Conservation (phyloP, 1,139 yeast species). For the Zhuliangozyma blackwelliae region DNA sequence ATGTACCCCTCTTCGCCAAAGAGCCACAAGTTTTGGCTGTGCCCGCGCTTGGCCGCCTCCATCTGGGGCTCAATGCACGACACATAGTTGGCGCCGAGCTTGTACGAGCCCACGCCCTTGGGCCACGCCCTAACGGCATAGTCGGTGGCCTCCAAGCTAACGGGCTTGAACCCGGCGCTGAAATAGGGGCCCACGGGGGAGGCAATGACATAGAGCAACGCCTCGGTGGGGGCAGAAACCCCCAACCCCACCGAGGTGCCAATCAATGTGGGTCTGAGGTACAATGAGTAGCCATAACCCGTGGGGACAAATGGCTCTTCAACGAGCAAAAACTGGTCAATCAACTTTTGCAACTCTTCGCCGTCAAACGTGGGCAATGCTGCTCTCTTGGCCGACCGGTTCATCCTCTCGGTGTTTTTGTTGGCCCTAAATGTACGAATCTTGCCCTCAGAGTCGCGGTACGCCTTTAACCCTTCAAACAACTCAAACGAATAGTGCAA, state of each 20-base stretch:
- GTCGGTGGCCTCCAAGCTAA: slow-evolving; percentile 87
- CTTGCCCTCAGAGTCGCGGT: slow-evolving; percentile 62
- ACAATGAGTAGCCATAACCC: slow-evolving; percentile 83
- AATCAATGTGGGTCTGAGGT: slow-evolving; percentile 90
- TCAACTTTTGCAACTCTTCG: slow-evolving; percentile 68
- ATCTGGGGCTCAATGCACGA: slow-evolving; percentile 89
- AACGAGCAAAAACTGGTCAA: slow-evolving; percentile 66
- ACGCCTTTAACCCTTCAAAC: slow-evolving; percentile 96
- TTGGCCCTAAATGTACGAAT: slow-evolving; percentile 86
- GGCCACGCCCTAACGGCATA: slow-evolving; percentile 98
- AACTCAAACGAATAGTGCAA: slow-evolving; percentile 94
- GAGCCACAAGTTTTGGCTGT: slow-evolving; percentile 93
- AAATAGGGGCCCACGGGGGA: slow-evolving; percentile 96
- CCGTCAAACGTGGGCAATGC: slow-evolving; percentile 81
- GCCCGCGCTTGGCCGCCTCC: slow-evolving; percentile 84
- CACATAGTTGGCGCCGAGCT: slow-evolving; percentile 96
- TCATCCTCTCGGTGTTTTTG: slow-evolving; percentile 89
- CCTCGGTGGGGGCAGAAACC: slow-evolving; percentile 74
- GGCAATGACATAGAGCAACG: slow-evolving; percentile 78
- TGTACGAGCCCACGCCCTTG: slow-evolving; percentile 94
- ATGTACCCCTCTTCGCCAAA: slow-evolving; percentile 86
- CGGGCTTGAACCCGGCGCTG: slow-evolving; percentile 91
- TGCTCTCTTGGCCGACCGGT: slow-evolving; percentile 80
- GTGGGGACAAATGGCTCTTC: slow-evolving; percentile 79
- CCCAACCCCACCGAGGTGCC: slow-evolving; percentile 89